Evolutionary conservation across 2,329 filamentous ascomycete genomes (phyloP), one percentile per base, ranked within the genome.

Genomic region (Aspergillus ruber): DNA sequence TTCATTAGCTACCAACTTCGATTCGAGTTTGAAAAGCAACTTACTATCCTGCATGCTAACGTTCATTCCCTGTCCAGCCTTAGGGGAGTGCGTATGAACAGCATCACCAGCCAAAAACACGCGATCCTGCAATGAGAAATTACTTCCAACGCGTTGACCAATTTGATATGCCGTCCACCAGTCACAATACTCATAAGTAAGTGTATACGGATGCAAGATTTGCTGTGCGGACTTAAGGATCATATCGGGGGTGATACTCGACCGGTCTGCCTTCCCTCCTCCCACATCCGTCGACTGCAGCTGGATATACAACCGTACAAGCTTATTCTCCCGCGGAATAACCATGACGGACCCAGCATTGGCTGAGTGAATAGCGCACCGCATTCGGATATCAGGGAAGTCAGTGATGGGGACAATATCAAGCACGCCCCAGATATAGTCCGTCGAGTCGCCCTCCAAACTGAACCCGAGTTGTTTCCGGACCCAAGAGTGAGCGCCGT

Each of bases 51-150:
- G 83, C 79, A 88, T 84, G 25, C 74, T 79, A 2, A 85, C 79
- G 55, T 88, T 88, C 83, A 87, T 86, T 10, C 84, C 84, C 58
- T 86, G 83, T n/a, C 58, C 59, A 2, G 54, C 57, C 32, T 58
- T 61, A 2, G 58, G 58, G 2, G 53, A 56, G 55, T 77, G 74
- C 1, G 75, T 79, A 55, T 76, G 74, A 1, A 80, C 78, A 1
- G 82, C 84, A 63, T 87, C 85, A 2, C 85, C 85, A 0, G 83
- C 82, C 4, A 88, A 72, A 61, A 90, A 89, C 8, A 90, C 74
- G 3, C 83, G 75, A 20, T 78, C 74, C 10, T 71, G 65, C 6
- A 72, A 72, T 36, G 74, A 77, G 62, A 84, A 85, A 38, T 74
- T 70, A 1, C 73, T 75, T 3, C 78, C 80, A 0, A 85, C 76